phyloP scores from a whole-genome alignment of 345 rosid species.

The Moricandia moricandioides region DNA sequence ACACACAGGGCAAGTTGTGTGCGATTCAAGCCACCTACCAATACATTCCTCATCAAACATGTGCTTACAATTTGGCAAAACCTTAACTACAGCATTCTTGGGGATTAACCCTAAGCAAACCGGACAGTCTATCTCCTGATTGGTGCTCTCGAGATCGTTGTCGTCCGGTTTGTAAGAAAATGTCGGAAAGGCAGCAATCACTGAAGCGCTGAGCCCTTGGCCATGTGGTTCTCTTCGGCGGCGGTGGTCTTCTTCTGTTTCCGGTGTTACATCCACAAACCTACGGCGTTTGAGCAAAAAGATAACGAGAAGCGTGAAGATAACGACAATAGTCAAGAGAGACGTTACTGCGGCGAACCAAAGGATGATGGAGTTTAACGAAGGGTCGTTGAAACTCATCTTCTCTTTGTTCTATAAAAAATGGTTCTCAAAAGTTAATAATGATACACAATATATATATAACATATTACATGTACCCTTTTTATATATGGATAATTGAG shows the following conservation, averaged over 20 bases:
- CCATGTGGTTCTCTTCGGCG: conserved; percentile 17
- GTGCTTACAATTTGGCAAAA: conserved; percentile 37
- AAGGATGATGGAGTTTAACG: conserved; percentile 28
- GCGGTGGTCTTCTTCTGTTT: neutral
- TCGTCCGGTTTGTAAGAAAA: conserved; percentile 26
- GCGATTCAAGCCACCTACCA: conserved; percentile 33
- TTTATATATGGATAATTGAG: conserved; percentile 13
- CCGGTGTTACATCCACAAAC: conserved; percentile 18
- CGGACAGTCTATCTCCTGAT: conserved; percentile 33
- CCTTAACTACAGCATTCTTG: conserved; percentile 22
- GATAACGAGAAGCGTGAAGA: conserved; percentile 5
- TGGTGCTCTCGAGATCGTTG: conserved; percentile 22
- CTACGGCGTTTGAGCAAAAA: conserved; percentile 27
- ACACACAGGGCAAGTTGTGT: conserved; percentile 37
- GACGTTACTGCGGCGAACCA: conserved; percentile 32
- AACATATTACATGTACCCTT: neutral
- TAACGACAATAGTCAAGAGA: conserved; percentile 21
- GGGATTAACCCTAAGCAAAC: conserved; percentile 33
- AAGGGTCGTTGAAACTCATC: conserved; percentile 25
- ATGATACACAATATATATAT: neutral
- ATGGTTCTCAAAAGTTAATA: neutral
- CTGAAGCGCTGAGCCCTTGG: conserved; percentile 32
- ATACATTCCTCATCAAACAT: conserved; percentile 41
- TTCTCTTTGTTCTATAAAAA: conserved; percentile 6
- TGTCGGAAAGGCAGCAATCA: conserved; percentile 33